Evolutionary conservation across 192 early-diverging fungal genomes (phyloP), one percentile per base, ranked within the genome.

Genomic region (Haplosporangium gracile): DNA sequence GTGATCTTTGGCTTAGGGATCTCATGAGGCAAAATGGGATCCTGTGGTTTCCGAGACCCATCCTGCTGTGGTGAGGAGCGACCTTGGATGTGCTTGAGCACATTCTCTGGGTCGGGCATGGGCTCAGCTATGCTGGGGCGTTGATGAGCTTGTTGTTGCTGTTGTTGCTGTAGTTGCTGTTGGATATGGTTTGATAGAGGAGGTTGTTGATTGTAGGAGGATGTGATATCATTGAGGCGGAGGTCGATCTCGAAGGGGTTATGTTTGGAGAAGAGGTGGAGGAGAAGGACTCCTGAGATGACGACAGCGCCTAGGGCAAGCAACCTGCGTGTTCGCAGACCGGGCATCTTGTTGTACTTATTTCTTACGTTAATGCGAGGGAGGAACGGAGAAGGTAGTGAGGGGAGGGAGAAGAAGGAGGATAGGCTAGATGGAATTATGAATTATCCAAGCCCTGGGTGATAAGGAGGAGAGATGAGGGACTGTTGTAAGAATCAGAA

Each of bases 1-100:
- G n/a, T 11, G 36, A 72, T 81, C n/a, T 2, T 70, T 39, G 83
- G 78, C 4, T 47, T 55, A 9, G 70, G 71, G 63, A 81, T 76
- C 13, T 79, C 51, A 20, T 72, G 4, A 4, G 53, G 68, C 18
- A 72, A 49, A 8, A 24, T 8, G 15, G 65, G 49, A 5, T 26
- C 26, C 29, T 45, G 29, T 11, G 63, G n/a, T 45, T 51, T 60
- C 16, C 32, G 53, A 32, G 29, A 10, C 4, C 42, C 29, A 38
- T 49, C 32, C 24, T 65, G 43, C 13, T 11, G 42, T 38, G 45
- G 2, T 0, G n/a, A 10, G n/a, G 15, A 34, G 5, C 20, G 68
- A 45, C 51, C 68, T 15, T 32, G 34, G 32, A 24, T 38, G 7
- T 69, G 76, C 15, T 60, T 57, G 36, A 76, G 75, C n/a, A 76